Percentiles rank a stretch among this genome's conserved stretches.
These are phyloP conservation scores for Pleodorina starrii DNA, from an alignment of 139 green algal genomes.

Conservation along the genomic window DNA sequence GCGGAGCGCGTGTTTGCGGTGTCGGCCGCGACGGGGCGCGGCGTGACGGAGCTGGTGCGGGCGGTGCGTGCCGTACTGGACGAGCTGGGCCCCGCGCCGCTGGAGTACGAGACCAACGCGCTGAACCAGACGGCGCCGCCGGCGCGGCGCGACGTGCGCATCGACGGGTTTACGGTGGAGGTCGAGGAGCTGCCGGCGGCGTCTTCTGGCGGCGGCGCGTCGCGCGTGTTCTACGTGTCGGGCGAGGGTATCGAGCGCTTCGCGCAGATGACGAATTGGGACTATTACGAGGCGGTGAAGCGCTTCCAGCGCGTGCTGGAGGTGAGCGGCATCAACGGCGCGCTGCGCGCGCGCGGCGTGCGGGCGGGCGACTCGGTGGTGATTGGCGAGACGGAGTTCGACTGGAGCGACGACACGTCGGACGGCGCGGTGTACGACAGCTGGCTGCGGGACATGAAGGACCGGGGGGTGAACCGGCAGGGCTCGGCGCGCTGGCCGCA, in stretches of 20 bases:
- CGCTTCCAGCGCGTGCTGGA: slow-evolving; percentile 76
- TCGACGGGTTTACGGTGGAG: slow-evolving; percentile 87
- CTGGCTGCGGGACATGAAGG: slow-evolving; percentile 79
- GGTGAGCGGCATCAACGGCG: slow-evolving; percentile 75
- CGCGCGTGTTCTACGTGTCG: slow-evolving; percentile 66
- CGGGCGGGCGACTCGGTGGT: slow-evolving; percentile 86
- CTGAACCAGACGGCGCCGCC: slow-evolving; percentile 72
- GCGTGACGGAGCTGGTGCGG: slow-evolving; percentile 74
- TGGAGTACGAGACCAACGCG: slow-evolving; percentile 68
- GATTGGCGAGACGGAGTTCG: slow-evolving; percentile 83
- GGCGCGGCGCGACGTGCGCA: slow-evolving; percentile 48
- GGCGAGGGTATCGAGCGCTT: slow-evolving; percentile 88
- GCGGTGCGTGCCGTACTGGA: slow-evolving; percentile 76
- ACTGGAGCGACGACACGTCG: slow-evolving; percentile 76
- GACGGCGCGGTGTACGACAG: slow-evolving; percentile 78
- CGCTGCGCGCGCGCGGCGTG: slow-evolving; percentile 71
- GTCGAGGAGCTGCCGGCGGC: slow-evolving; percentile 20
- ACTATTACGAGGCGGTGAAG: slow-evolving; percentile 92
- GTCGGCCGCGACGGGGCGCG: slow-evolving; percentile 73
- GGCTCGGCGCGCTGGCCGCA: slow-evolving; percentile 81
- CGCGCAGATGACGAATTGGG: slow-evolving; percentile 95
- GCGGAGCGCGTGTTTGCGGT: slow-evolving; percentile 70
- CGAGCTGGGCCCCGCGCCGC: slow-evolving; percentile 57
- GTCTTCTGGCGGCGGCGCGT: neutral
- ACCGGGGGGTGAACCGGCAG: slow-evolving; percentile 69